Base-by-base conservation (phyloP, 1,284 basidiomycete species). In the Puccinia horiana region DNA sequence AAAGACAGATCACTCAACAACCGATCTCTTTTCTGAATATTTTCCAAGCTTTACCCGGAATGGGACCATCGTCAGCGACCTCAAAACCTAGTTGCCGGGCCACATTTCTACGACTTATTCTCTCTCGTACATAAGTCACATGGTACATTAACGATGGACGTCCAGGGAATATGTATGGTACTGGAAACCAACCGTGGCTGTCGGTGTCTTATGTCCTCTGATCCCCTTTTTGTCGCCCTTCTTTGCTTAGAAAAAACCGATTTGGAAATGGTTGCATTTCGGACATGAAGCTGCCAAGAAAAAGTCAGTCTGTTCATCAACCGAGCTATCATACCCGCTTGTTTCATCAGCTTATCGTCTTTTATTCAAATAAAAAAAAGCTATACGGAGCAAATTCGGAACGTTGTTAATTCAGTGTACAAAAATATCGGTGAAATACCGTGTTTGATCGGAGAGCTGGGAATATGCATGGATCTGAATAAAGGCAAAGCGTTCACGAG, bases 61-160 rank as follows among this genome's bases (percentile, higher is more conserved):
- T 85, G 83, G 82, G 82, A 84, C 8, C 84, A 88, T 35, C 90
- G 91, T 63, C 88, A 89, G 52, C 90, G 90, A 61, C 89, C 92
- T 6, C 86, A 88, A 0, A 93, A 94, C 84, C 91, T 97, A 90
- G 91, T 96, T 6, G 95, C 91, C 85, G 92, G 94, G 0, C 95
- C 95, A 0, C 95, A 98, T 86, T 97, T 94, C 94, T 97, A 98
- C 85, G 95, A 97, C 86, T 89, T 98, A 9, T 92, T 95, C 83
- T 90, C 91, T 2, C 88, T 98, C 40, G 96, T 97, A 87, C 88
- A 88, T 40, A 96, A 96, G 86, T 89, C 90, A 4, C 93, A 93
- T 84, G 91, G 93, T 0, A 90, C 92, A 84, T 93, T 96, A 87
- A 92, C 91, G 0, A 92, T 94, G 77, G 95, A 97, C 85, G 94